Evolutionary conservation across 1,284 basidiomycete species (phyloP).

Genomic region (Takashimella tepidaria): DNA sequence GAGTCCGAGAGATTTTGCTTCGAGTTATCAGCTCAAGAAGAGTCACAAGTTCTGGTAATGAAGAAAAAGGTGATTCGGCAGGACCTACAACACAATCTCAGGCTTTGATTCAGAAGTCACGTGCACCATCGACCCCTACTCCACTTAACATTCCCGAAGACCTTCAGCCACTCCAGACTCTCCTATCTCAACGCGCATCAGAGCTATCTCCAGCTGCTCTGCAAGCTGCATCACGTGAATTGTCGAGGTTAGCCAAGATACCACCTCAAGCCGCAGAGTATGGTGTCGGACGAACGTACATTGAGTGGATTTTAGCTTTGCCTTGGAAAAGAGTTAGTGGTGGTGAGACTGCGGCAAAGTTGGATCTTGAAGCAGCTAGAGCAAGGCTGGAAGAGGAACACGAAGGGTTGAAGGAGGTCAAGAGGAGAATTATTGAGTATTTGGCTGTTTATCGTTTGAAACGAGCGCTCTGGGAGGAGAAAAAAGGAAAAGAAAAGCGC

Average conservation of each 20-base stretch:
- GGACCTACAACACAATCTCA: constrained; percentile 2
- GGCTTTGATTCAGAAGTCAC: constrained; percentile 5
- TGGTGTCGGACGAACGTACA: constrained; percentile 39
- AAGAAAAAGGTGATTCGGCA: constrained; percentile 10
- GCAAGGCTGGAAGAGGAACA: constrained; percentile 38
- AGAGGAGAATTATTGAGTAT: constrained; percentile 43
- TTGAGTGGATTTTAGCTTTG: constrained; percentile 39
- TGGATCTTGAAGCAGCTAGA: constrained; percentile 33
- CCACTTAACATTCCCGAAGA: constrained; percentile 29
- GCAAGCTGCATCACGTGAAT: constrained; percentile 30
- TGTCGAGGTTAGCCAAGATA: constrained; percentile 32
- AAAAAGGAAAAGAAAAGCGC: constrained; percentile 11
- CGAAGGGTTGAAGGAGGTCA: constrained; percentile 43
- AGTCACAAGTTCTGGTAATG: too few species aligned
- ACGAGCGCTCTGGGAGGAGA: constrained; percentile 35
- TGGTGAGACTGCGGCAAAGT: constrained; percentile 14
- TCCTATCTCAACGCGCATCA: constrained; percentile 14
- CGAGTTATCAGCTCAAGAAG: constrained; percentile 18
- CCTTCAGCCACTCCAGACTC: constrained; percentile 26
- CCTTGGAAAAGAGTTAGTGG: constrained; percentile 39
- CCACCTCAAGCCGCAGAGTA: constrained; percentile 43
- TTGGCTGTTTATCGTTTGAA: constrained; percentile 44
- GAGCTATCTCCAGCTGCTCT: constrained; percentile 27
- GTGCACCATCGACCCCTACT: not conserved
- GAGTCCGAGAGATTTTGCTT: constrained; percentile 27